Evolutionary conservation across 495 filamentous ascomycete genomes (phyloP), one percentile per base, ranked within the genome.

Genomic region (Neurospora sp.): DNA sequence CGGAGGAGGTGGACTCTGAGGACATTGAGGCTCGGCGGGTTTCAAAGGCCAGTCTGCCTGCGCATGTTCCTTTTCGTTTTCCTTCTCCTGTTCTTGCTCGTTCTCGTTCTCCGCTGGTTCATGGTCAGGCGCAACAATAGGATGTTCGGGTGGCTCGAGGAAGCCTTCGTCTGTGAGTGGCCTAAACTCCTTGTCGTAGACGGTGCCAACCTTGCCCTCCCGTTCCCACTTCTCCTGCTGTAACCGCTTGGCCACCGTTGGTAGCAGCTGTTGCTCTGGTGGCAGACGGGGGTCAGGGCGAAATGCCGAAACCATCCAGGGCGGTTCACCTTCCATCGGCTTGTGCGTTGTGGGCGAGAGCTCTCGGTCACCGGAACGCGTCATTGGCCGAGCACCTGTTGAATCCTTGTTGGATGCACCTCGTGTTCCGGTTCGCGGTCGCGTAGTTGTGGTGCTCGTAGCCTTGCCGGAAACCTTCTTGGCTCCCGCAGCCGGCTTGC

Each of bases 211-310:
- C 70, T 92, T 92, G 69, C 94, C 94, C 81, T 97, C 94, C 75
- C 89, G 90, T 81, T 94, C 94, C 94, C 93, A 97, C 78, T 96
- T 93, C 80, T 98, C 93, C 84, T 98, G 96, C 78, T 94, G 91
- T 82, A 98, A 86, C 74, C 92, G 88, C 77, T 91, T 96, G 47
- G 96, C 96, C 73, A 97, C 93, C 0, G 96, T 99, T 3, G 96
- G 96, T 20, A 99, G 88, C 70, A 99, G 88, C 79, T 99, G 96
- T 80, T 98, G 92, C 72, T 99, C 96, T 14, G 93, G 96, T 45
- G 96, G 96, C 16, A 99, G 87, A 45, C 94, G 90, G 44, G 96
- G 96, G 79, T 99, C 96, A 3, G 96, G 96, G 77, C 96, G 96
- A 80, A 97, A 99, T 84, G 96, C 96, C 0, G 90, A 90, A 20